Base-by-base conservation (phyloP, 257 asterid species). In the Solanum phureja region DNA sequence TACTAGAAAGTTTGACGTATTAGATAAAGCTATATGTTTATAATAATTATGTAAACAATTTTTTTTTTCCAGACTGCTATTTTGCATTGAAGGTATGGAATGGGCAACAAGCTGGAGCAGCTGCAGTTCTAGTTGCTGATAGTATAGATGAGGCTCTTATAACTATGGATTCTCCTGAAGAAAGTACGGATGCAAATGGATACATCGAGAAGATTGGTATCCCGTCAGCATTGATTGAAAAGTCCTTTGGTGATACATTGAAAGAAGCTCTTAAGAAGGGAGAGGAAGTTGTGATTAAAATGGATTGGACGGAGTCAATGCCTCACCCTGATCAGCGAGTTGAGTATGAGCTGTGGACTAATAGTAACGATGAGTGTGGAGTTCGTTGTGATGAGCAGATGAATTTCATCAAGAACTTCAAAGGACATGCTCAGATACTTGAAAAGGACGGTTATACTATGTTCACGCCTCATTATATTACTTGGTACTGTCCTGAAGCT, bases 161-260 rank as follows among this genome's bases (percentile, higher is more conserved):
- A 89, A 96, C 99, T 52, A 96, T 96, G 99, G 99, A 95, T 86
- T 94, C 99, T 21, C 99, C 99, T 0, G 95, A 94, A 42, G 98
- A 95, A 69, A 95, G 93, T 92, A 46, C 89, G 0, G 96, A 94
- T 60, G 91, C 98, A 5, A 91, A 92, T 69, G 96, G 91, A n/a
- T 96, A 93, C 93, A 89, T 94, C 13, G 99, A 96, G 87, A 94
- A 92, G 90, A 95, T 96, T 62, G 90, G 69, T 7, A 94, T 96
- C 83, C 99, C 99, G 1, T 95, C 99, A 0, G 99, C 98, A 2
- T 87, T 96, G 72, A 92, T 96, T 82, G 93, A 90, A 18, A 93
- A 87, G 21, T 92, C 98, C 37, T 90, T 95, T 11, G 98, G 95
- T 7, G 86, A 92, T 11, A 35, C 89, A 6, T 91, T 96, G 73